Evolutionary conservation across 768 basidiomycete species (phyloP).

Genomic region (Pulveroboletus sp.): DNA sequence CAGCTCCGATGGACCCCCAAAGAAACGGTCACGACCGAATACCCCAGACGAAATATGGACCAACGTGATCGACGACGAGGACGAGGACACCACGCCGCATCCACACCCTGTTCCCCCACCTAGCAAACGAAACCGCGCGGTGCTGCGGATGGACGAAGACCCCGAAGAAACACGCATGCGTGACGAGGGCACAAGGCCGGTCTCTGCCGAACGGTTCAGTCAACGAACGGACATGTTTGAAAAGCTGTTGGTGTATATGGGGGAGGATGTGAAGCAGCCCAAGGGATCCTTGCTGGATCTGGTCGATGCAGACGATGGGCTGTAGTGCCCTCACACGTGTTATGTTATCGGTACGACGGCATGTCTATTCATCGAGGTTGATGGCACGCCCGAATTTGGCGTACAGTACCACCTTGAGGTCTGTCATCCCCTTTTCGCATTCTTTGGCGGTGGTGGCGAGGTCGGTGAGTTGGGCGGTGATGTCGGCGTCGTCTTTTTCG

Average conservation of each 20-base stretch:
- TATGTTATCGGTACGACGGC: too few relatives aligned
- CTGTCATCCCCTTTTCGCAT: slow-evolving; percentile 75
- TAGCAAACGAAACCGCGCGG: slow-evolving; percentile 19
- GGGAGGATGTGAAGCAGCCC: slow-evolving; percentile 66
- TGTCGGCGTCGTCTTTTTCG: slow-evolving; percentile 60
- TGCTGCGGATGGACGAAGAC: slow-evolving; percentile 29
- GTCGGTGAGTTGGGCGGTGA: slow-evolving; percentile 54
- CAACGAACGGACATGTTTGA: slow-evolving; percentile 75
- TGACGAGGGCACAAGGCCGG: slow-evolving; percentile 28
- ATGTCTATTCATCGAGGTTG: slow-evolving; percentile 75
- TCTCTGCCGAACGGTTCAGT: slow-evolving; percentile 50
- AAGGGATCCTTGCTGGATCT: slow-evolving; percentile 59
- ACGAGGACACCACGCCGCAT: slow-evolving; percentile 11
- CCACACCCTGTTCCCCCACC: not conserved
- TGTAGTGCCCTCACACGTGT: too few relatives aligned
- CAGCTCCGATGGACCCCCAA: slow-evolving; percentile 33
- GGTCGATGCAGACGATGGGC: slow-evolving; percentile 41
- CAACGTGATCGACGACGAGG: slow-evolving; percentile 36
- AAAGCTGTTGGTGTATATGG: slow-evolving; percentile 58
- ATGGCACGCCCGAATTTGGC: slow-evolving; percentile 93
- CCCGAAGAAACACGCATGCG: slow-evolving; percentile 21
- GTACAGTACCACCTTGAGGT: slow-evolving; percentile 75
- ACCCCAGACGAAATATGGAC: slow-evolving; percentile 45
- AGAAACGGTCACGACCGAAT: slow-evolving; percentile 44
- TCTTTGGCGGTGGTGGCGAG: slow-evolving; percentile 54